Percentiles rank a stretch among this genome's conserved stretches.
Conservation (phyloP, 2,329 filamentous ascomycete species). For the Ascochyta fabae region DNA sequence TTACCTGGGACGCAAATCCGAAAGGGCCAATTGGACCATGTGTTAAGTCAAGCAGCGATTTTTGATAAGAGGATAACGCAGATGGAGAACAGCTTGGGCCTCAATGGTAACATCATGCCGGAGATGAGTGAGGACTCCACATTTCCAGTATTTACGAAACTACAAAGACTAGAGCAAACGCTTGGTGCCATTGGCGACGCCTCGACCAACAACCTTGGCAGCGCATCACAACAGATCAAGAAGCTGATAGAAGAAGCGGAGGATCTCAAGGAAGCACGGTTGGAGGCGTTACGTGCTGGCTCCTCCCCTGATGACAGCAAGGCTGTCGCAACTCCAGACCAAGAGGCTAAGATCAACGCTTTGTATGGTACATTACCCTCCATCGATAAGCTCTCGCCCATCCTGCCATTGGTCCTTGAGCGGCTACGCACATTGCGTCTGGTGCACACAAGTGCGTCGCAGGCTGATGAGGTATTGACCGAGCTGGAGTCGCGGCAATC, state of each 20-base stretch:
- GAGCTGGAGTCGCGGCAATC: conserved; percentile 79
- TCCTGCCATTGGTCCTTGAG: conserved; percentile 85
- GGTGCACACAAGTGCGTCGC: conserved; percentile 86
- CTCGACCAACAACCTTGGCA: conserved; percentile 74
- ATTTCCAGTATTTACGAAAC: conserved; percentile 77
- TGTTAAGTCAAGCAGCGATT: conserved; percentile 80
- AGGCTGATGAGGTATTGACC: conserved; percentile 77
- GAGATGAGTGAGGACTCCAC: conserved; percentile 60
- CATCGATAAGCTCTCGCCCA: conserved; percentile 83
- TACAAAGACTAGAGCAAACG: conserved; percentile 82
- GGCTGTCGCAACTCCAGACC: conserved; percentile 63
- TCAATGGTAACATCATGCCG: conserved; percentile 72
- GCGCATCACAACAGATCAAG: conserved; percentile 72
- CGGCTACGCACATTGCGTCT: conserved; percentile 81
- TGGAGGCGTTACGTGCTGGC: conserved; percentile 31
- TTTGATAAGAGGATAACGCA: conserved; percentile 83
- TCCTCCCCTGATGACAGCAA: conserved; percentile 20
- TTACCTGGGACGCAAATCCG: conserved; percentile 44
- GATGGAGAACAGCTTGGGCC: conserved; percentile 81
- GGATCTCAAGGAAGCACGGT: conserved; percentile 64
- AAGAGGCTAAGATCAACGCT: conserved; percentile 86
- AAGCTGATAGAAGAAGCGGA: conserved; percentile 76
- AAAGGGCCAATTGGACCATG: conserved; percentile 57
- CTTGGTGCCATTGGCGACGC: conserved; percentile 76
- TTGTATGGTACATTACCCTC: conserved; percentile 88